Evolutionary conservation across 176 grass and related monocot genomes (phyloP), one percentile per base, ranked within the genome.

Genomic region (Oryza meyeriana): DNA sequence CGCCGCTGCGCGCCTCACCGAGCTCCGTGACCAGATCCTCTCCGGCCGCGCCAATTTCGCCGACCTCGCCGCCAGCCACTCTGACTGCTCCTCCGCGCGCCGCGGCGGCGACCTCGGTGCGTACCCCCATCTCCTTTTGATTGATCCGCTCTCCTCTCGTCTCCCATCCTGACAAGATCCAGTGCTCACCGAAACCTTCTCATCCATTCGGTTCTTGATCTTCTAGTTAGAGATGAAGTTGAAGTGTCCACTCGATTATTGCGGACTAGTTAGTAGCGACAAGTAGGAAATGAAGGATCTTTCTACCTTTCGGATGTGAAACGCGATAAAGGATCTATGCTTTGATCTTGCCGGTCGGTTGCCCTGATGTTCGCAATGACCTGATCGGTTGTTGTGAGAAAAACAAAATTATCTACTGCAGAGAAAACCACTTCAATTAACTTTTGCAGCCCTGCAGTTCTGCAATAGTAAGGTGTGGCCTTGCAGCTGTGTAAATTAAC

Each of bases 71-170:
- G 84, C 89, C 11, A 72, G 70, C 81, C 78, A 89, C 86, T 94
- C 92, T 29, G 89, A 94, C 84, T 94, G 89, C 81, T 89, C 84
- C 69, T 94, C 92, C 84, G 92, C 89, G 29, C 83, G 88, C 11
- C 89, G 89, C 55, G 87, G 92, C 50, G 92, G 92, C 25, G 87
- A 94, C 87, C 87, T 91, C 3, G 89, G 92, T 94, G 36, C 7
- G 17, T 30, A 71, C 29, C 16, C 35, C 35, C 35, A 36, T 36
- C 0, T 3, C 31, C 14, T 1, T 9, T 22, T 16, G 3, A 9
- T 14, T 18, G 10, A 69, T 16, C 61, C 24, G 1, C 24, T 35
- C 16, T 2, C 44, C 50, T 1, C 22, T 34, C 1, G 24, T 42
- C 22, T 11, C 64, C 31, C 31, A 14, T 25, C 12, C 7, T 30